These are phyloP conservation scores for Colletotrichum coccodes DNA, from an alignment of 2,329 filamentous ascomycete species.

Conservation along the genomic window DNA sequence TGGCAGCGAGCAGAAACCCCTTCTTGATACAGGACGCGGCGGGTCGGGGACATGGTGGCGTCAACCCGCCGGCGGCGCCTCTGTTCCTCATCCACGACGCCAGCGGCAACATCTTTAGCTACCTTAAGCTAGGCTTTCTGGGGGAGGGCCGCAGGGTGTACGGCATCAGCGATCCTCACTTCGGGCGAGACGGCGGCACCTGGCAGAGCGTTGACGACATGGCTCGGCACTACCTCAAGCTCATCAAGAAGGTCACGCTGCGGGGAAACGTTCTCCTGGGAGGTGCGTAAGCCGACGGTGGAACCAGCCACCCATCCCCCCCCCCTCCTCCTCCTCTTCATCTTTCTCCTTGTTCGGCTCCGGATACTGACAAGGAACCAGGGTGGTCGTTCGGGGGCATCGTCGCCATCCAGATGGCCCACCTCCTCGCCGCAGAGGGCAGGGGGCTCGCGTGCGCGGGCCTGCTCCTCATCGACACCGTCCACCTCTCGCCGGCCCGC, in stretches of 20 bases:
- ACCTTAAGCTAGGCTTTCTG: slow-evolving; percentile 1
- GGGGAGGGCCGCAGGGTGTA: background rate
- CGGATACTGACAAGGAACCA: background rate
- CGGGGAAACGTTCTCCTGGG: background rate
- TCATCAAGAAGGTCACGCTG: background rate
- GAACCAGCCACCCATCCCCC: background rate
- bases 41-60: background rate
- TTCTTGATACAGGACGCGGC: background rate
- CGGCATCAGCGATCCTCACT: slow-evolving; percentile 3
- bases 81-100: slow-evolving; percentile 9
- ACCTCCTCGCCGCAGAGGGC: background rate
- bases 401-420: slow-evolving; percentile 5
- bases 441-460: background rate
- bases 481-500: background rate
- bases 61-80: background rate
- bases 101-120: slow-evolving; percentile 7
- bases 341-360: background rate
- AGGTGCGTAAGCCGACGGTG: too few relatives aligned
- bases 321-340: background rate
- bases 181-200: background rate
- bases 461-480: background rate
- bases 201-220: background rate
- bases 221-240: background rate
- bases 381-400: slow-evolving; percentile 9
- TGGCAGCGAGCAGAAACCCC: background rate